phyloP scores from a whole-genome alignment of 352 stramenopile genomes.

The Aphanomyces invadans region DNA sequence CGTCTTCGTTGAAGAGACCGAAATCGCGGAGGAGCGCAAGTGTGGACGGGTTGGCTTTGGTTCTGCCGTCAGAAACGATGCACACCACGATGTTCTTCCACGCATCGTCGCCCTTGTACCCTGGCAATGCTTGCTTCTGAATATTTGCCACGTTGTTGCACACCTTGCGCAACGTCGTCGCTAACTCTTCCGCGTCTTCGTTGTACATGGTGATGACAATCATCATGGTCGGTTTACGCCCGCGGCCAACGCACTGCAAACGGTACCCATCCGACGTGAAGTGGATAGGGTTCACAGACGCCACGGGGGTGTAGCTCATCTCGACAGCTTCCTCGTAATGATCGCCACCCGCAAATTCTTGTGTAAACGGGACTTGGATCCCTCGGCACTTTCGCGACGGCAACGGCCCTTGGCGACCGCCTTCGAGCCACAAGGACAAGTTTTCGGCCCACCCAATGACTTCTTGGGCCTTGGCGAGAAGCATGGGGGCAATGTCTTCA shows the following conservation, averaged over 20 bases:
- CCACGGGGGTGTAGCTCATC: conserved; percentile 78
- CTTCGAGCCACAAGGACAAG: conserved; percentile 79
- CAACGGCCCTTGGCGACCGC: conserved; percentile 57
- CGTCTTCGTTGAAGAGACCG: conserved; percentile 75
- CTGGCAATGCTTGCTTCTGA: conserved; percentile 30
- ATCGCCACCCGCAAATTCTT: conserved; percentile 17
- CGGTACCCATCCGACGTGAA: conserved; percentile 74
- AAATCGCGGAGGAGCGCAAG: conserved; percentile 65
- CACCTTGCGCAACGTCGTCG: conserved; percentile 66
- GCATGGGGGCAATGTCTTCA: conserved; percentile 75
- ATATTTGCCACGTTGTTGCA: conserved; percentile 76
- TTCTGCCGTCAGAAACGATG: conserved; percentile 69
- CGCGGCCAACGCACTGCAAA: conserved; percentile 64
- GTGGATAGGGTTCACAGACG: conserved; percentile 42
- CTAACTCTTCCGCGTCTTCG: conserved; percentile 55
- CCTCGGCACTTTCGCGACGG: conserved; percentile 35
- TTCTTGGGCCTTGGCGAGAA: conserved; percentile 79
- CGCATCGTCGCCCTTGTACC: conserved; percentile 55
- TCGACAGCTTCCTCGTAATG: conserved; percentile 59
- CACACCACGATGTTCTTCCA: conserved; percentile 78
- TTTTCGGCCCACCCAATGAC: conserved; percentile 77
- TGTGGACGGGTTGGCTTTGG: conserved; percentile 68
- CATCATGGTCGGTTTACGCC: conserved; percentile 58
- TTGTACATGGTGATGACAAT: conserved; percentile 86
- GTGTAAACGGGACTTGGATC: conserved; percentile 18